These are phyloP conservation scores for Catunica adiposa DNA, from an alignment of 2,329 filamentous ascomycete species.

Conservation along the genomic window DNA sequence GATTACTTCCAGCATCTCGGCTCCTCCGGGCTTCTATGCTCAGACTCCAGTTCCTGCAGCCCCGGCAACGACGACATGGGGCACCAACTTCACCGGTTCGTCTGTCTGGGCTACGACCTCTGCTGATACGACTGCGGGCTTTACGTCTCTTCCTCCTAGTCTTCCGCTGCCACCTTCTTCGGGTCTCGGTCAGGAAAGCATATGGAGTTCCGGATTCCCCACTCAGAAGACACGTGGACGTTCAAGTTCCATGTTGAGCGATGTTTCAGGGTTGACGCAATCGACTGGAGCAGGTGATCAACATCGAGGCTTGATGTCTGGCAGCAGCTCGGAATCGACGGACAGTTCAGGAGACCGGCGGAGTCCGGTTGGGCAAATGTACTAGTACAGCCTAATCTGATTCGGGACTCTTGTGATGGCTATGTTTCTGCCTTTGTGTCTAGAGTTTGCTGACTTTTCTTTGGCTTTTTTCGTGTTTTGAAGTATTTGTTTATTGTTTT, in stretches of 20 bases:
- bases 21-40: conserved; percentile 3
- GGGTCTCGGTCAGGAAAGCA: background rate
- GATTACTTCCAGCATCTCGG: background rate
- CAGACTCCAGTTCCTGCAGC: background rate
- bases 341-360: background rate
- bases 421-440: too few relatives aligned
- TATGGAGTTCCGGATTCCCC: background rate
- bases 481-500: conserved; percentile 5
- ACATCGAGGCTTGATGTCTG: background rate
- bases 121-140: conserved; percentile 20
- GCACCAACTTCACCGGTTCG: conserved; percentile 18
- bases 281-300: conserved; percentile 27
- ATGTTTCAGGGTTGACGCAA: conserved; percentile 50
- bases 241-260: conserved; percentile 50
- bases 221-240: conserved; percentile 34
- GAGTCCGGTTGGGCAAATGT: conserved; percentile 1
- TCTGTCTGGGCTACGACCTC: conserved; percentile 15
- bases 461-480: conserved; percentile 7
- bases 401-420: background rate
- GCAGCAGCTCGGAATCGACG: conserved; percentile 4
- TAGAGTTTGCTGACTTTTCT: background rate
- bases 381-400: conserved; percentile 1
- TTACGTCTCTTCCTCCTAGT: conserved; percentile 20
- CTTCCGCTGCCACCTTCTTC: background rate
- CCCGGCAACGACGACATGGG: conserved; percentile 18